Base-by-base conservation (phyloP, 306 rosid genomes). In the Gastrolobium villosum region DNA sequence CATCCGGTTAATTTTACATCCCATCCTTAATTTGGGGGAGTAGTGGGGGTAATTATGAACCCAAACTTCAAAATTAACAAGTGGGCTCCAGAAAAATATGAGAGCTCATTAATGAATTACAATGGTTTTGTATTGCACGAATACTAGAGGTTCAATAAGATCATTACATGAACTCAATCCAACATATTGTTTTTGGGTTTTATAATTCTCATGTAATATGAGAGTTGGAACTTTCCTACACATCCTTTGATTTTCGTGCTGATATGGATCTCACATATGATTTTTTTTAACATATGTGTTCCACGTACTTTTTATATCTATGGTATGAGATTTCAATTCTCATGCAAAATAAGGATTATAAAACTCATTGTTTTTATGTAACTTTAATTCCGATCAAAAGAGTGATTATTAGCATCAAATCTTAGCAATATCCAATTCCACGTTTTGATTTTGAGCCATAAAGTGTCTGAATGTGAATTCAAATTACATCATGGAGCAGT, bases 11-110 rank as follows among this genome's bases (percentile, higher is more conserved):
- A 26, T 45, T 37, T 46, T 10, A 15, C 14, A 43, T 52, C 36
- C 30, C 15, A 39, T 43, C 69, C 76, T 65, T 32, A 70, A 69
- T 49, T 74, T 76, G 49, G 54, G 81, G 81, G 54, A 41, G 11
- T 43, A 43, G 53, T 31, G 75, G 11, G 65, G 50, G 14, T 57
- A 65, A 75, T 66, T 53, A 60, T 64, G 74, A 57, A 46, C 62
- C 49, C 79, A 76, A 59, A 80, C 55, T 76, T 15, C 69, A 75
- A 69, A 41, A 52, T 70, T 9, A 60, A 41, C 43, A 62, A 28
- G 63, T 66, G 55, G 49, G 20, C 15, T 64, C 44, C 36, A 8
- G 59, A 1, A 39, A 13, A 13, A 53, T 5, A 50, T 11, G 7
- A 46, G 43, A 13, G 2, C 35, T 74, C 75, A 76, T 80, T 43